Percentiles rank a stretch among this genome's conserved stretches.
Conservation (phyloP, 2,329 filamentous ascomycete genomes). For the Botrytis fragariae region DNA sequence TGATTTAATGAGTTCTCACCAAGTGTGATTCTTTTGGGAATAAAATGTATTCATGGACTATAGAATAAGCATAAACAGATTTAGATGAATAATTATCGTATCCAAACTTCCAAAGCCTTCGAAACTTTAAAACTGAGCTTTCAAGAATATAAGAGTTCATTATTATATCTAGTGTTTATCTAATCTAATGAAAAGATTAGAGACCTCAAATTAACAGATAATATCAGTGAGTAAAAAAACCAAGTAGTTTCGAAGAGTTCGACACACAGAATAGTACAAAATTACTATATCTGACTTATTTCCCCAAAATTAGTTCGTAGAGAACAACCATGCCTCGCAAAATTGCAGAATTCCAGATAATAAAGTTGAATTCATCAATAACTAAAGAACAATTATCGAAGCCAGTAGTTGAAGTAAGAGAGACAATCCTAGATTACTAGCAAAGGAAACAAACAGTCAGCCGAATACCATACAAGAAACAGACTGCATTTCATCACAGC, state of each 20-base stretch:
- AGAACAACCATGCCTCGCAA: rapidly evolving
- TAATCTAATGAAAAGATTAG: too few species aligned
- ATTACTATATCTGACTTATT: background rate
- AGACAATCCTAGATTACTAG: too few species aligned
- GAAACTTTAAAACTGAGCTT: rapidly evolving
- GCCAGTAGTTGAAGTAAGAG: too few species aligned
- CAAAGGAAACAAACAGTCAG: background rate
- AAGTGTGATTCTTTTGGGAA: too few species aligned
- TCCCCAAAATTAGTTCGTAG: background rate
- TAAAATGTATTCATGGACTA: too few species aligned
- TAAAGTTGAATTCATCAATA: background rate
- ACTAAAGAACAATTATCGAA: background rate
- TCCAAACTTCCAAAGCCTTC: background rate
- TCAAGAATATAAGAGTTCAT: rapidly evolving
- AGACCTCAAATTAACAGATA: too few species aligned
- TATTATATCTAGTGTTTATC: background rate
- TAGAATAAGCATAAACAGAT: too few species aligned
- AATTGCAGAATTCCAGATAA: background rate
- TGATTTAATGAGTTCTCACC: too few species aligned
- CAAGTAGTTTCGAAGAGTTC: background rate
- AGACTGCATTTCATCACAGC: rapidly evolving
- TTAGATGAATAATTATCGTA: background rate
- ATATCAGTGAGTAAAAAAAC: background rate
- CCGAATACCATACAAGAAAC: rapidly evolving
- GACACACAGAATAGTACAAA: rapidly evolving